Evolutionary conservation across 2,329 filamentous ascomycete species (phyloP), one percentile per base, ranked within the genome.

Genomic region (Bretziella fagacearum): DNA sequence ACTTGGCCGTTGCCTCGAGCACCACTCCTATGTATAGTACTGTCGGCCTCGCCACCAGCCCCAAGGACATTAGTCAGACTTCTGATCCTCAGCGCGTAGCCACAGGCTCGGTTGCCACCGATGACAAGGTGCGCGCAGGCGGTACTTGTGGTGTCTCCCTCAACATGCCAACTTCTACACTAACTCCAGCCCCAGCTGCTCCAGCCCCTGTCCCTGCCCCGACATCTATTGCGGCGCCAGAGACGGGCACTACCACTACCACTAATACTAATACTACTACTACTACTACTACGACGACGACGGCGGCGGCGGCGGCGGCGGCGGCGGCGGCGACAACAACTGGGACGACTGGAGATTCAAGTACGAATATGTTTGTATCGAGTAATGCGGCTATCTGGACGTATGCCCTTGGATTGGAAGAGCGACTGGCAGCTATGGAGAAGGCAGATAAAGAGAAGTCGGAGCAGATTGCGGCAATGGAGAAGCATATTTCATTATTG

Each of bases 21-120:
- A 68, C 65, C 50, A 65, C 66, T 40, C 72, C 71, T 15, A 71
- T 86, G 53, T 93, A 84, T 58, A 72, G 77, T 6, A 78, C 85
- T 53, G 72, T 74, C 46, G 72, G 66, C 50, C 82, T 93, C 66
- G 91, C 82, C 2, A 85, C 94, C 61, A 93, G 84, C 54, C 85
- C 86, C 0, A 93, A 87, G 58, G 81, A 86, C 23, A 25, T 49
- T 2, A 74, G 47, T 82, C 78, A n/a, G 80, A 71, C 57, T 60
- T 17, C 33, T 11, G 44, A 46, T 6, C 8, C 22, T 27, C 44
- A 37, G 18, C 15, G 44, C 27, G n/a, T n/a, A n/a, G n/a, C n/a
- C n/a, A n/a, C n/a, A n/a, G n/a, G n/a, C n/a, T n/a, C n/a, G n/a
- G n/a, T n/a, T n/a, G 15, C 32, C 6, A 26, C 22, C 6, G 30